Evolutionary conservation across 352 stramenopile genomes (phyloP), one percentile per base, ranked within the genome.

Genomic region (Thraustotheca clavata): DNA sequence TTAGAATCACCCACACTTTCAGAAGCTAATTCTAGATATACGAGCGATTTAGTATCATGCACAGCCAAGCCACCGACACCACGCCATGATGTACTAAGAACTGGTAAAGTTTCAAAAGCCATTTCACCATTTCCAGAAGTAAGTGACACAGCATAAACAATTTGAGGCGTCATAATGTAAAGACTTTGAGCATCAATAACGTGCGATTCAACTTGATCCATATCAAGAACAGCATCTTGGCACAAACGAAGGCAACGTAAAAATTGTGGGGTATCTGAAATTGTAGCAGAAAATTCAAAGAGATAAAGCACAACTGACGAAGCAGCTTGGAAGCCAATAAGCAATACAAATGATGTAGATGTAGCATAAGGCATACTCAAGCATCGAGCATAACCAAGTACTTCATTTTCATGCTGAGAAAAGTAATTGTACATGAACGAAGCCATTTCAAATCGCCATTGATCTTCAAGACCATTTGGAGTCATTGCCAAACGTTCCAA

Each of bases 361-460:
- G 57, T 65, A 18, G 39, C 57, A 3, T 47, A 22, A 22, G 57
- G 57, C 27, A 65, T 55, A 22, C 20, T 22, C 9, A 65, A 33
- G 26, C 57, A 65, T 7, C 31, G 57, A 6, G 57, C 38, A 20
- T 65, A 65, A 3, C 46, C 57, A 20, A 65, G 47, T 29, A 65
- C 32, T n/a, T 43, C 39, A 11, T 65, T 20, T 39, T 65, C 57
- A 32, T 65, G 57, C 27, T 65, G 57, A 33, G 38, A 12, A 39
- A 65, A 65, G 57, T 55, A 65, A 16, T 65, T 43, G 35, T 54
- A 54, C 35, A 65, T 40, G 39, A 65, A 65, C 38, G n/a, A 43
- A 2, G 35, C 46, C 20, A 65, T 20, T 32, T 65, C 35, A 27
- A 65, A 65, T 8, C 35, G 26, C 57, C 57, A 65, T 26, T 38